These are phyloP conservation scores for Pyrenula massariospora DNA, from an alignment of 495 filamentous ascomycete species.

Conservation along the genomic window DNA sequence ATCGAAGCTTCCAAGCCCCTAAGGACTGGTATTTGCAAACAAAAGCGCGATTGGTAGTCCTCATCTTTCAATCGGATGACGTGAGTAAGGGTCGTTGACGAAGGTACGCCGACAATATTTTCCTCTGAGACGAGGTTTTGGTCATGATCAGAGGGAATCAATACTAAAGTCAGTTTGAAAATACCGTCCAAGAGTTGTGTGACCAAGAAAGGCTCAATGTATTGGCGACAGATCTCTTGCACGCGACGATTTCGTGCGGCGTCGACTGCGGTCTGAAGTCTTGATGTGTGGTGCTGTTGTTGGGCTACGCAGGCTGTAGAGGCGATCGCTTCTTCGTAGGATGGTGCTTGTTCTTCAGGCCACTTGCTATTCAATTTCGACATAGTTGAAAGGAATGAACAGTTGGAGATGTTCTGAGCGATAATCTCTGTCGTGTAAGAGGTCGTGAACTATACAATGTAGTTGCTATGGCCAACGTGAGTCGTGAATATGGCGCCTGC, in stretches of 20 bases:
- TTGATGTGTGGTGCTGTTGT: not conserved
- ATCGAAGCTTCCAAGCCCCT: conserved; percentile 9
- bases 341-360: not conserved
- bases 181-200: conserved; percentile 9
- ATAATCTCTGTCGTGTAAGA: too few species aligned
- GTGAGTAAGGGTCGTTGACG: conserved; percentile 7
- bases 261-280: conserved; percentile 3
- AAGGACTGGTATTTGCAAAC: conserved; percentile 12
- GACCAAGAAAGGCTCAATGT: conserved; percentile 15
- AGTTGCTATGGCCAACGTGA: too few species aligned
- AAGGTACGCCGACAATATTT: conserved; percentile 14
- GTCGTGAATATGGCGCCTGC: too few species aligned
- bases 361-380: not conserved
- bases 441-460: too few species aligned
- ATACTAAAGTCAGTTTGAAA: conserved; percentile 14
- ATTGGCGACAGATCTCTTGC: conserved; percentile 6
- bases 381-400: too few species aligned
- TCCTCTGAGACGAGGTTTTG: conserved; percentile 8
- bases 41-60: conserved; percentile 16
- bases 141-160: conserved; percentile 14
- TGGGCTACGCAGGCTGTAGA: not conserved
- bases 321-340: not conserved
- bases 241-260: conserved; percentile 10
- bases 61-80: conserved; percentile 13
- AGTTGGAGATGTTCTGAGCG: too few species aligned